Conservation (phyloP, 2,329 filamentous ascomycete species). For the Diplodia scrobiculata region DNA sequence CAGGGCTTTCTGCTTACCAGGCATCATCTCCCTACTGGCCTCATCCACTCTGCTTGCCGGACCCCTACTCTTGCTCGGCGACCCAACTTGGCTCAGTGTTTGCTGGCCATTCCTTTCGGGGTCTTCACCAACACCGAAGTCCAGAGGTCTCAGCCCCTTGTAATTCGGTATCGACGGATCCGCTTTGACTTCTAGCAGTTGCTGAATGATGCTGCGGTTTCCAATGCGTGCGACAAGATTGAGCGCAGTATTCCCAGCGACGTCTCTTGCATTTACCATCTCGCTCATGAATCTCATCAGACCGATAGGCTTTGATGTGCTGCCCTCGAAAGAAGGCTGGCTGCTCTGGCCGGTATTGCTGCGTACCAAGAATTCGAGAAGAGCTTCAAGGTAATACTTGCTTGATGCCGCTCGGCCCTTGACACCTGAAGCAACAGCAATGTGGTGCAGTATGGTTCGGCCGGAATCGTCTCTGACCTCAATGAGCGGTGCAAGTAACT, state of each 20-base stretch:
- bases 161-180: constrained; percentile 91
- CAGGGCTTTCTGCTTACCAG: constrained; percentile 59
- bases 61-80: constrained; percentile 44
- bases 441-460: constrained; percentile 91
- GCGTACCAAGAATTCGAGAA: constrained; percentile 91
- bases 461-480: constrained; percentile 88
- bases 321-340: constrained; percentile 54
- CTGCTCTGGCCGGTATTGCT: constrained; percentile 54
- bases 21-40: constrained; percentile 76
- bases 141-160: constrained; percentile 82
- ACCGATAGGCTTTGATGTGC: constrained; percentile 72
- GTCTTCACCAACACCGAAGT: constrained; percentile 86
- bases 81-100: constrained; percentile 39
- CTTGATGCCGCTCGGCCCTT: constrained; percentile 89
- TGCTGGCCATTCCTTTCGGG: constrained; percentile 50
- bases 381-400: constrained; percentile 91
- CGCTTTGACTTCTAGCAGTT: constrained; percentile 90
- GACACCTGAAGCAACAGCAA: constrained; percentile 91
- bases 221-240: constrained; percentile 92
- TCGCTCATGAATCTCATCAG: constrained; percentile 94
- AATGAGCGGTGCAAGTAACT: constrained; percentile 85
- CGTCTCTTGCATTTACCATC: constrained; percentile 94
- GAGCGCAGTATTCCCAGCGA: constrained; percentile 89
- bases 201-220: constrained; percentile 93
- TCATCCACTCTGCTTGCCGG: constrained; percentile 61